A percentile compares a stretch with the other conserved stretches of the same genome.
phyloP scores from a whole-genome alignment of 345 rosid species.

The Melaleuca quinquenervia region DNA sequence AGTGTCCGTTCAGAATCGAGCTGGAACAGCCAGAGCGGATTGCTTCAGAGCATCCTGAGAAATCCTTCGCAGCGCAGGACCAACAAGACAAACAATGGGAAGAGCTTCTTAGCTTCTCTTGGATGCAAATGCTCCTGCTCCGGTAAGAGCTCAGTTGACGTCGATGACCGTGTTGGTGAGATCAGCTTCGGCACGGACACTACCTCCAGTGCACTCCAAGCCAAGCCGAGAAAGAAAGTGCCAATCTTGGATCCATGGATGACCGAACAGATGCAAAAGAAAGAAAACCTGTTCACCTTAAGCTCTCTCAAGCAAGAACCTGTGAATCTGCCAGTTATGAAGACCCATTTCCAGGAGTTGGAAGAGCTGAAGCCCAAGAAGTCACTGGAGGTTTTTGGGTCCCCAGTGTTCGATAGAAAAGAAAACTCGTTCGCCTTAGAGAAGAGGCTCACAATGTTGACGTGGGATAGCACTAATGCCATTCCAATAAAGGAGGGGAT shows the following conservation, averaged over 20 bases:
- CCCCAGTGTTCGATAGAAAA: slow-evolving; percentile 28
- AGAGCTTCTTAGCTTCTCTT: slow-evolving; percentile 46
- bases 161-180: slow-evolving; percentile 23
- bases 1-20: slow-evolving; percentile 46
- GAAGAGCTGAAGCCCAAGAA: slow-evolving; percentile 26
- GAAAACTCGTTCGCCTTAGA: slow-evolving; percentile 16
- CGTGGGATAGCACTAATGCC: slow-evolving; percentile 21
- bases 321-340: slow-evolving; percentile 7
- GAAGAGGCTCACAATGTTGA: slow-evolving; percentile 33
- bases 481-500: slow-evolving; percentile 16
- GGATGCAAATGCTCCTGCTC: slow-evolving; percentile 57
- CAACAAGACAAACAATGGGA: slow-evolving; percentile 10
- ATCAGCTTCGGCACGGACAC: slow-evolving; percentile 19
- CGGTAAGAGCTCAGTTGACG: slow-evolving; percentile 9
- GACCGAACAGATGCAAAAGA: slow-evolving; percentile 1
- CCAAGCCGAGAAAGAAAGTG: neutral
- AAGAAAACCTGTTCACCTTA: neutral
- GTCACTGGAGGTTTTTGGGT: slow-evolving; percentile 55
- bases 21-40: slow-evolving; percentile 49
- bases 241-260: slow-evolving; percentile 1
- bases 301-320: neutral
- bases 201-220: neutral
- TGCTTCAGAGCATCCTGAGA: slow-evolving; percentile 13
- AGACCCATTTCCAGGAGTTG: neutral
- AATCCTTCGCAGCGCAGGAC: slow-evolving; percentile 1